These are phyloP conservation scores for Metschnikowia cubensis DNA, from an alignment of 805 yeast species.

Conservation along the genomic window DNA sequence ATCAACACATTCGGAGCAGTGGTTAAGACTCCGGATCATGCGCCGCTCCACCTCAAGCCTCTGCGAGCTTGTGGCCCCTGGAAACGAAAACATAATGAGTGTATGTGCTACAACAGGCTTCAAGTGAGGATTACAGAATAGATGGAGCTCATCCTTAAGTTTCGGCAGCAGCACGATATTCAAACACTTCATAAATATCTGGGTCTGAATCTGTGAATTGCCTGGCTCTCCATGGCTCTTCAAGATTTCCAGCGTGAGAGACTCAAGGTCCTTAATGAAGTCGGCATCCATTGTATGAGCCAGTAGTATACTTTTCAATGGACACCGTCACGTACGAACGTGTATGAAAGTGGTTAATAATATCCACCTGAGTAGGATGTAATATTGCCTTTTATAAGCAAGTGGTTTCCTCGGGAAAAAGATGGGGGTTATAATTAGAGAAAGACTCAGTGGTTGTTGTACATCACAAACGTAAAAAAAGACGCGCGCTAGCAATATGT, in stretches of 20 bases:
- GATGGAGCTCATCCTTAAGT: conserved; percentile 30
- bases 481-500: conserved; percentile 14
- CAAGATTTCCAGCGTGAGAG: conserved; percentile 22
- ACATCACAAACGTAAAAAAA: conserved; percentile 2
- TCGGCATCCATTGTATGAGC: conserved; percentile 2
- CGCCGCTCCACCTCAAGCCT: conserved; percentile 32
- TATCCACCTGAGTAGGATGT: background rate
- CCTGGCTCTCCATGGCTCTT: conserved; percentile 26
- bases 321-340: background rate
- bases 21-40: conserved; percentile 39
- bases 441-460: background rate
- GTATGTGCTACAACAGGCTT: conserved; percentile 50
- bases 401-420: background rate
- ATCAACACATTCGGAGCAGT: conserved; percentile 53
- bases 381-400: background rate
- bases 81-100: conserved; percentile 59
- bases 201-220: conserved; percentile 25
- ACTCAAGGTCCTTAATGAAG: background rate
- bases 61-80: conserved; percentile 32
- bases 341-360: background rate
- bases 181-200: conserved; percentile 24
- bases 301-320: background rate
- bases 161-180: conserved; percentile 15
- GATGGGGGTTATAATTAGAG: background rate
- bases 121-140: conserved; percentile 53